Evolutionary conservation across 805 yeast species (phyloP).

Genomic region (Candida silvatica): DNA sequence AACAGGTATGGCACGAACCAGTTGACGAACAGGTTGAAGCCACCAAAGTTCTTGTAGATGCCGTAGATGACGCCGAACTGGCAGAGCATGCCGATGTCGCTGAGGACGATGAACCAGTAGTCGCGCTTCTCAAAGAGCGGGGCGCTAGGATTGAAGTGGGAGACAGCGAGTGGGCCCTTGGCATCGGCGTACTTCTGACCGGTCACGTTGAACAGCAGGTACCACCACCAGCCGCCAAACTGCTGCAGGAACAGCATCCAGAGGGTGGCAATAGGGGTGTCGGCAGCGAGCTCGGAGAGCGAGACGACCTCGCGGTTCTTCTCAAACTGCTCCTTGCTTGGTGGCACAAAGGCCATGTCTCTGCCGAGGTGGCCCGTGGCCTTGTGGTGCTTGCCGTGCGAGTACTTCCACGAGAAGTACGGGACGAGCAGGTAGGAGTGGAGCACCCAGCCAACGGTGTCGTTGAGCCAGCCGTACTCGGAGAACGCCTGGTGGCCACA

Average conservation of each 20-base stretch:
- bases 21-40: conserved; percentile 51
- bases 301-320: conserved; percentile 14
- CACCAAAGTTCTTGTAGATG: conserved; percentile 57
- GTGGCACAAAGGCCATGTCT: conserved; percentile 82
- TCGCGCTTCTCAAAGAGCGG: conserved; percentile 70
- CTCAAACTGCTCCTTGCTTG: conserved; percentile 50
- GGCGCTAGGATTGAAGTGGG: conserved; percentile 67
- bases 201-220: conserved; percentile 62
- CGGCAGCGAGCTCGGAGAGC: conserved; percentile 55
- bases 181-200: conserved; percentile 55
- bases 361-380: conserved; percentile 77
- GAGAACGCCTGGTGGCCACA: conserved; percentile 88
- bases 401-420: conserved; percentile 78
- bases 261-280: conserved; percentile 65
- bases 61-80: conserved; percentile 45
- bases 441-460: conserved; percentile 73
- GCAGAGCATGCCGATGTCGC: conserved; percentile 62
- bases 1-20: conserved; percentile 72
- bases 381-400: conserved; percentile 86
- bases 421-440: conserved; percentile 79
- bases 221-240: conserved; percentile 66
- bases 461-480: conserved; percentile 64
- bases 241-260: conserved; percentile 55
- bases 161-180: conserved; percentile 34
- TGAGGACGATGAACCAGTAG: conserved; percentile 59